These are phyloP conservation scores for Brassica hybrid DNA, from an alignment of 441 rosid species.

Conservation along the genomic window DNA sequence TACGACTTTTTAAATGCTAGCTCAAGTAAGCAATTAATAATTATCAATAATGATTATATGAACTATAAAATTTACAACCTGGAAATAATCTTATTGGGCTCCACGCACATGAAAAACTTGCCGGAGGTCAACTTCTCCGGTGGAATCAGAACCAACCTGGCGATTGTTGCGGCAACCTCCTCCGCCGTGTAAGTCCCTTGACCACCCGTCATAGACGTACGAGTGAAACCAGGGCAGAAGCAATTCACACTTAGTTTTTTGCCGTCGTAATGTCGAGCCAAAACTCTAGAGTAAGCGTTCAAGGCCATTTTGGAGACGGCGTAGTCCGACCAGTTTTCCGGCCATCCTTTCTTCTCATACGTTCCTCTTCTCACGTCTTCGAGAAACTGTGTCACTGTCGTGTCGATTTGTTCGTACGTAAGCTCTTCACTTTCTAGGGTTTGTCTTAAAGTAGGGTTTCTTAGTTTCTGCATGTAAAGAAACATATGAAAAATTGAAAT, in stretches of 20 bases:
- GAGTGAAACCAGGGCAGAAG: constrained; percentile 88
- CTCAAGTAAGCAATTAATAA: neutral
- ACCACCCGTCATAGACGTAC: constrained; percentile 81
- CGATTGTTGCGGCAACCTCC: constrained; percentile 56
- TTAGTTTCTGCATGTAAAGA: constrained; percentile 62
- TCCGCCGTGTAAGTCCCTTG: constrained; percentile 71
- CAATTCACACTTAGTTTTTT: constrained; percentile 61
- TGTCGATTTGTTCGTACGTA: constrained; percentile 55
- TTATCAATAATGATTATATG: neutral
- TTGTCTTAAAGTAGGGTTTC: constrained; percentile 52
- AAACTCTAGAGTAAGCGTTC: constrained; percentile 71
- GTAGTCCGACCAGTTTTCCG: constrained; percentile 77
- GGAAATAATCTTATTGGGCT: constrained; percentile 37
- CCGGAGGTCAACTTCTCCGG: constrained; percentile 57
- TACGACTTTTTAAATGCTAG: neutral
- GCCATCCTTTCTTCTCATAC: constrained; percentile 86
- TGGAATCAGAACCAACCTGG: constrained; percentile 57
- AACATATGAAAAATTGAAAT: neutral
- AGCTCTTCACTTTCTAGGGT: constrained; percentile 54
- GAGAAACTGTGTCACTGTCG: constrained; percentile 50
- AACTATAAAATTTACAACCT: constrained; percentile 24
- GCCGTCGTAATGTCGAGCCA: constrained; percentile 52
- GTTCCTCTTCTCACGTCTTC: constrained; percentile 58
- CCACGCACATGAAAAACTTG: constrained; percentile 55
- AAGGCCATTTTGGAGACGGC: constrained; percentile 86